A percentile compares a stretch with the other conserved stretches of the same genome.
These are phyloP conservation scores for Curvularia sp. DNA, from an alignment of 2,329 filamentous ascomycete species.

Conservation along the genomic window DNA sequence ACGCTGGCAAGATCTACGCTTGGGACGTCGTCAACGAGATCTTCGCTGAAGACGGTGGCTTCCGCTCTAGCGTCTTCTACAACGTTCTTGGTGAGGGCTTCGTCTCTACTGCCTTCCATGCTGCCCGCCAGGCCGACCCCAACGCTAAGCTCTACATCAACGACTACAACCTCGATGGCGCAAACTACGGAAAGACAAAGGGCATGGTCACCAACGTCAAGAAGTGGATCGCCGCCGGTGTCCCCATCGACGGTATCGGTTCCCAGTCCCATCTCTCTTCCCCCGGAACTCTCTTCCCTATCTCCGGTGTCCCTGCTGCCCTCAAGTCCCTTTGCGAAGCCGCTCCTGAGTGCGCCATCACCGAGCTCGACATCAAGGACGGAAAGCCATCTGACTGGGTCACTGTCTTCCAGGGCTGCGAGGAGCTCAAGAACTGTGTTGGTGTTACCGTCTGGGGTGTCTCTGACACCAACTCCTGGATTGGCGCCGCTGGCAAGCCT, in stretches of 20 bases:
- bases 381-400: constrained; percentile 65
- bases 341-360: constrained; percentile 67
- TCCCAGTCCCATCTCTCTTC: constrained; percentile 63
- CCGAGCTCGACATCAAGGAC: constrained; percentile 71
- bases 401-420: constrained; percentile 62
- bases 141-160: constrained; percentile 77
- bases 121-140: constrained; percentile 71
- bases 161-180: constrained; percentile 68
- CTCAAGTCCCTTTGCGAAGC: constrained; percentile 61
- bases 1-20: constrained; percentile 68
- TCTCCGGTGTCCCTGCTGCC: constrained; percentile 56
- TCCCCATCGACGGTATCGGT: constrained; percentile 71
- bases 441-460: constrained; percentile 70
- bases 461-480: constrained; percentile 54
- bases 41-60: constrained; percentile 64
- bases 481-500: constrained; percentile 43
- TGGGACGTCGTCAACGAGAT: constrained; percentile 57
- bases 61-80: constrained; percentile 69
- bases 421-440: constrained; percentile 65
- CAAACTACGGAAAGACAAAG: constrained; percentile 64
- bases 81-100: constrained; percentile 73
- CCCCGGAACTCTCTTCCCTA: constrained; percentile 46
- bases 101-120: constrained; percentile 72
- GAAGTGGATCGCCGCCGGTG: constrained; percentile 67
- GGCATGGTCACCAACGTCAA: constrained; percentile 66